Percentiles rank a stretch among this genome's conserved stretches.
phyloP scores from a whole-genome alignment of 768 basidiomycete species.

The Tremella mesenterica region DNA sequence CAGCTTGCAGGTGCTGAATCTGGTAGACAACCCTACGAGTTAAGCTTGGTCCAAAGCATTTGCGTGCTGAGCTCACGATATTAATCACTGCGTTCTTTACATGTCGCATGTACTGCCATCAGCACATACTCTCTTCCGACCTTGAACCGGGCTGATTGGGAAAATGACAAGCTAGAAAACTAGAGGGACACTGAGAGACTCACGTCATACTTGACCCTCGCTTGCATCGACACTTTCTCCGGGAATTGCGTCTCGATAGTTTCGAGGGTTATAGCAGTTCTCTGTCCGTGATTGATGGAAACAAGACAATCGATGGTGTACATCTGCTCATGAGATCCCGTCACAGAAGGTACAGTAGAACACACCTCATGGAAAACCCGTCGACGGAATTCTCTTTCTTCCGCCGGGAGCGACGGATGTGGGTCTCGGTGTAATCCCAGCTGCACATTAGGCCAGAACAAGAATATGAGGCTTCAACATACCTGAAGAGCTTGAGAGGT shows the following conservation, averaged over 20 bases:
- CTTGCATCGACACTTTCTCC: slow-evolving; percentile 4
- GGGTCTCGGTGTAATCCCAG: slow-evolving; percentile 37
- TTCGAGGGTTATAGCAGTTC: slow-evolving; percentile 26
- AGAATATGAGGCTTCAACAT: neutral
- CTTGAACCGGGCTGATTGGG: too few species aligned
- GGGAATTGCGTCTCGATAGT: slow-evolving; percentile 29
- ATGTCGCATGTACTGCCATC: slow-evolving; percentile 19
- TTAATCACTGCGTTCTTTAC: slow-evolving; percentile 31
- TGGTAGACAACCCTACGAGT: slow-evolving; percentile 21
- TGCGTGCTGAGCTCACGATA: slow-evolving; percentile 13
- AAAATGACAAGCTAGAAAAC: neutral
- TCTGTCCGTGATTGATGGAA: slow-evolving; percentile 34
- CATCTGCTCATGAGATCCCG: neutral
- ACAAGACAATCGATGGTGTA: slow-evolving; percentile 33
- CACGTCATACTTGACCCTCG: slow-evolving; percentile 18
- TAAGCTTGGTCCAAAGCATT: neutral
- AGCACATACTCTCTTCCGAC: too few species aligned
- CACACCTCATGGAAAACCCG: slow-evolving; percentile 31
- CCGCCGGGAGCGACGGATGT: slow-evolving; percentile 25
- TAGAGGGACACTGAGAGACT: neutral
- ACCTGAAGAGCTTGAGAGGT: slow-evolving; percentile 17
- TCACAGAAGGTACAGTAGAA: neutral
- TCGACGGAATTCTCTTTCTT: slow-evolving; percentile 30
- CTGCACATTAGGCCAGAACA: too few species aligned
- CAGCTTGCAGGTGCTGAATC: slow-evolving; percentile 22